Base-by-base conservation (phyloP, 1,139 yeast genomes). In the Sugiyamaella pinicola region DNA sequence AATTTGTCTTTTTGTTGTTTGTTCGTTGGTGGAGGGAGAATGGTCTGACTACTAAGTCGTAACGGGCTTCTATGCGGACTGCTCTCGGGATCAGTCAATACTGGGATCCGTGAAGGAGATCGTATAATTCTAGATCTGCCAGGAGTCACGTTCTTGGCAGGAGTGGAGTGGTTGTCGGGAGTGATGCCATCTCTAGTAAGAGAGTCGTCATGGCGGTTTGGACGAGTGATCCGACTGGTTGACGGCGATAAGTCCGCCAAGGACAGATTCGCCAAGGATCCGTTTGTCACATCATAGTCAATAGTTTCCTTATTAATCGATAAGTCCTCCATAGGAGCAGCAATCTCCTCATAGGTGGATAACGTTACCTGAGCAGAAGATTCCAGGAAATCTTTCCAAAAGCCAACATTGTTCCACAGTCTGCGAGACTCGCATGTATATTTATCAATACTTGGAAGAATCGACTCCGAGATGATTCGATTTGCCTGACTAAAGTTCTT, bases 361-460 rank as follows among this genome's bases (percentile, higher is more conserved):
- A 84, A 68, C 57, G 81, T 82, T 22, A 83, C 89, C 63, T 84
- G 82, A 2, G 93, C 91, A 31, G 89, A 82, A 54, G 84, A 81
- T 64, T 87, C 95, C 61, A 86, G 77, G 66, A 87, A 85, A 46
- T 77, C 78, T 66, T 86, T 87, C 89, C 95, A 85, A 64, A 85
- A 85, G 51, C 78, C 78, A 1, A 61, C 63, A 18, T 81, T 82
- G 55, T 73, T 68, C 85, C 88, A 83, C 3, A 85, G 80, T 42
- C 76, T 72, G 45, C 74, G 74, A 3, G 85, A 78, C 51, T 79
- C 78, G 8, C 66, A 64, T n/a, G 84, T 79, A 62, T 84, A 85
- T 46, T 74, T 74, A 58, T 80, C 78, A 29, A 87, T 74, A 3
- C 80, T 74, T 1, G 95, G 93, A 35, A 85, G 71, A 31, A 87